A percentile compares a stretch with the other conserved stretches of the same genome.
Conservation (phyloP, 768 basidiomycete genomes). For the Leucocoprinus sp. region DNA sequence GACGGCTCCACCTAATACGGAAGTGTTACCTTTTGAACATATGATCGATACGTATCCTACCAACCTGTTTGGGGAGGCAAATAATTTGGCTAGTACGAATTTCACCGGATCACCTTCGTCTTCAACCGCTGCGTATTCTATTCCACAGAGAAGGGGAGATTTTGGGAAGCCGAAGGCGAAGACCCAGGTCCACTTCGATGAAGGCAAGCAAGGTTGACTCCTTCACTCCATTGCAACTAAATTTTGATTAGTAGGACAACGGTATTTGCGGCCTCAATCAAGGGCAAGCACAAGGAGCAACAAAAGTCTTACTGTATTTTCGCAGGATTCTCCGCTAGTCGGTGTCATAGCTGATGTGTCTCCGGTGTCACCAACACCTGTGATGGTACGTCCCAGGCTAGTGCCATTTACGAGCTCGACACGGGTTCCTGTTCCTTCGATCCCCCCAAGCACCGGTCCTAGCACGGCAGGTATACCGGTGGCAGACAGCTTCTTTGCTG, state of each 20-base stretch:
- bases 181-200: conserved; percentile 33
- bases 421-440: conserved; percentile 48
- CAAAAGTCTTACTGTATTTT: conserved; percentile 8
- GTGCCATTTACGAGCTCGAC: conserved; percentile 66
- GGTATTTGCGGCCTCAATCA: conserved; percentile 20
- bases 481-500: conserved; percentile 16
- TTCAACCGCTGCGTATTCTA: conserved; percentile 57
- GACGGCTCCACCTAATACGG: neutral
- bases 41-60: conserved; percentile 25
- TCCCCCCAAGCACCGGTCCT: conserved; percentile 14
- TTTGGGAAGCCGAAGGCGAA: conserved; percentile 54
- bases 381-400: conserved; percentile 43
- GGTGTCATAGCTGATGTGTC: conserved; percentile 25
- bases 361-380: conserved; percentile 21
- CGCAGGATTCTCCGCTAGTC: conserved; percentile 1
- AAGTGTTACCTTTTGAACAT: conserved; percentile 3
- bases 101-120: conserved; percentile 54
- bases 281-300: conserved; percentile 26
- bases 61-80: conserved; percentile 36
- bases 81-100: conserved; percentile 38
- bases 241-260: neutral
- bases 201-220: conserved; percentile 19
- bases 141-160: conserved; percentile 60
- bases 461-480: conserved; percentile 16
- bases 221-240: neutral